phyloP scores from a whole-genome alignment of 2,329 filamentous ascomycete genomes.

The Blumeria hordei region DNA sequence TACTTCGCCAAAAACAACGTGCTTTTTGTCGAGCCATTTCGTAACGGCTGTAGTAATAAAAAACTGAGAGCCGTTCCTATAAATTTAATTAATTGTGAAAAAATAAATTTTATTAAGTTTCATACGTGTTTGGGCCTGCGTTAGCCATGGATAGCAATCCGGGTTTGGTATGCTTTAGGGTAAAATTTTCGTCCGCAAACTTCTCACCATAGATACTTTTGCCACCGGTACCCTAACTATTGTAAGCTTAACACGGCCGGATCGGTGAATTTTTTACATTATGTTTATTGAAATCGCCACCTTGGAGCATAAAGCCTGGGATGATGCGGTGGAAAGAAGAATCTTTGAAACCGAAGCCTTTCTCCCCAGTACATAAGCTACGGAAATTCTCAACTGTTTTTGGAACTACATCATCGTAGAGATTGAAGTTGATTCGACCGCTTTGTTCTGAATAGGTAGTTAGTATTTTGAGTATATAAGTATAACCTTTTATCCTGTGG shows the following conservation, averaged over 20 bases:
- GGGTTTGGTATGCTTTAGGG: conserved; percentile 43
- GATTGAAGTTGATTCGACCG: conserved; percentile 71
- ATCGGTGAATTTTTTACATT: conserved; percentile 37
- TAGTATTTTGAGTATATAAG: background rate
- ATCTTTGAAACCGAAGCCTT: conserved; percentile 62
- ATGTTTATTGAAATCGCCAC: conserved; percentile 80
- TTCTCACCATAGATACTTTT: conserved; percentile 91
- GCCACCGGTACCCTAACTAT: conserved; percentile 49
- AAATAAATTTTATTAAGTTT: conserved; percentile 9
- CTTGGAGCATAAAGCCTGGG: conserved; percentile 85
- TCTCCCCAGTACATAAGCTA: conserved; percentile 61
- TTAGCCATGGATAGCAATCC: conserved; percentile 89
- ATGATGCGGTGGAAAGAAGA: conserved; percentile 87
- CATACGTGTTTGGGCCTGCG: conserved; percentile 77
- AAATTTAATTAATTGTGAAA: background rate
- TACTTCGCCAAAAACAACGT: conserved; percentile 72
- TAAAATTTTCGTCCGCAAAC: conserved; percentile 87
- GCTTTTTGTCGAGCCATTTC: conserved; percentile 59
- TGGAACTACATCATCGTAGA: conserved; percentile 55
- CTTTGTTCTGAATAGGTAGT: conserved; percentile 26
- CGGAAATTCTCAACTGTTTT: conserved; percentile 97
- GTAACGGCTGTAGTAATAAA: conserved; percentile 89
- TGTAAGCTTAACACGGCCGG: background rate
- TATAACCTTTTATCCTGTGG: background rate
- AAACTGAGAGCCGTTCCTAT: conserved; percentile 91